A percentile compares a stretch with the other conserved stretches of the same genome.
These are phyloP conservation scores for Cystobasidium onofrii DNA, from an alignment of 768 basidiomycete species.

Conservation along the genomic window DNA sequence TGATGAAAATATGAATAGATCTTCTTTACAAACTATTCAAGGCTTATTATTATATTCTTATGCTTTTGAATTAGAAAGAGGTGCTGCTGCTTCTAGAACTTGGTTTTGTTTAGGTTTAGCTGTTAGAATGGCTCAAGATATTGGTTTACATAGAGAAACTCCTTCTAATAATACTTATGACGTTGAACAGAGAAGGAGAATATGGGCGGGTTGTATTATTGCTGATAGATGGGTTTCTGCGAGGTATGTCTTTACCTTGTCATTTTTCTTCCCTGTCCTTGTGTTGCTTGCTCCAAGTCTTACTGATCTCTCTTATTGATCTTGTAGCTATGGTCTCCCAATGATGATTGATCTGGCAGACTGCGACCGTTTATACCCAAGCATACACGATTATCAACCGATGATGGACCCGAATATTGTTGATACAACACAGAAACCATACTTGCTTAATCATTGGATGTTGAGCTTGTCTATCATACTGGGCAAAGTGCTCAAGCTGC, in stretches of 20 bases:
- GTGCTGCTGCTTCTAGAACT: constrained; percentile 37
- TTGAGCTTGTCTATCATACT: constrained; percentile 83
- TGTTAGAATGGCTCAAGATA: constrained; percentile 68
- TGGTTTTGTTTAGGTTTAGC: constrained; percentile 44
- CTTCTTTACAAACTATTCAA: constrained; percentile 68
- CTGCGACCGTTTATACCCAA: constrained; percentile 87
- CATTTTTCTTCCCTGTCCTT: background rate
- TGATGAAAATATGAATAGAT: constrained; percentile 63
- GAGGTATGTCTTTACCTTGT: constrained; percentile 1
- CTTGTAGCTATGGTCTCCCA: constrained; percentile 71
- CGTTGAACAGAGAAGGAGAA: constrained; percentile 74
- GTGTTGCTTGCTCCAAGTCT: background rate
- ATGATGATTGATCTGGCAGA: constrained; percentile 94
- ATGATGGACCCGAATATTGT: constrained; percentile 54
- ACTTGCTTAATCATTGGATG: constrained; percentile 72
- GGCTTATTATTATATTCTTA: constrained; percentile 47
- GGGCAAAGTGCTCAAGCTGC: constrained; percentile 81
- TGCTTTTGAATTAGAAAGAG: constrained; percentile 39
- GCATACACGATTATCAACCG: constrained; percentile 60
- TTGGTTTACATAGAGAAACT: constrained; percentile 79
- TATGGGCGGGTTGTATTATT: constrained; percentile 93
- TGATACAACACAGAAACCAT: constrained; percentile 41
- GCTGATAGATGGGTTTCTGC: constrained; percentile 64
- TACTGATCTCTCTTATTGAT: background rate
- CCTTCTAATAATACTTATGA: constrained; percentile 46